Evolutionary conservation across 2,329 filamentous ascomycete genomes (phyloP).

Genomic region (Fusarium redolens): DNA sequence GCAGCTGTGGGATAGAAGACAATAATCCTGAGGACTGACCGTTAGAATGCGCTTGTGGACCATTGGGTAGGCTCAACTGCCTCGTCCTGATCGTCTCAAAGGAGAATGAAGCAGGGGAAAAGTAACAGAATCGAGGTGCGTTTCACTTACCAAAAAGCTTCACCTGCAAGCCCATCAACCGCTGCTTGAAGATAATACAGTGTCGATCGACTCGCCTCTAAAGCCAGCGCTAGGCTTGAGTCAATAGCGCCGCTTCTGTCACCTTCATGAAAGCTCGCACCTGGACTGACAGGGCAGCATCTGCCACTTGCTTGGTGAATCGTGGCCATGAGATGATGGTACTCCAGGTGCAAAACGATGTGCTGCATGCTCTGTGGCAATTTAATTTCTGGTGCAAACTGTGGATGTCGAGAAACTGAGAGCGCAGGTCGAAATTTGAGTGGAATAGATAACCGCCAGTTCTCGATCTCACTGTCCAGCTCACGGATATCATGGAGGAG

Average conservation of each 20-base stretch:
- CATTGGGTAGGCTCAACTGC: background rate
- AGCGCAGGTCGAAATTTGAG: constrained; percentile 58
- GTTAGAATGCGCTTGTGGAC: background rate
- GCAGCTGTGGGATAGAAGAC: constrained; percentile 68
- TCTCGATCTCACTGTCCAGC: constrained; percentile 66
- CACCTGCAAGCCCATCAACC: constrained; percentile 55
- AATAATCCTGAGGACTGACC: constrained; percentile 54
- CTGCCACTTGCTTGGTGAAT: constrained; percentile 67
- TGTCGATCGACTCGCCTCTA: constrained; percentile 66
- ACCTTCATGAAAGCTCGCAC: constrained; percentile 27
- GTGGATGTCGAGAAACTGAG: constrained; percentile 48
- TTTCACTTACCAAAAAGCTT: constrained; percentile 61
- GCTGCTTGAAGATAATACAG: constrained; percentile 59
- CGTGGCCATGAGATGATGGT: constrained; percentile 64
- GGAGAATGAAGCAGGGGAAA: background rate
- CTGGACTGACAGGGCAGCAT: constrained; percentile 47
- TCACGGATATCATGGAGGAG: constrained; percentile 65
- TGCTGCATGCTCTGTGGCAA: constrained; percentile 56
- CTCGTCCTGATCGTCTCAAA: background rate
- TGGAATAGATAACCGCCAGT: constrained; percentile 63
- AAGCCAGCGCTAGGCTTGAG: constrained; percentile 63
- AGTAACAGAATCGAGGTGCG: background rate
- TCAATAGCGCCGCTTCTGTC: constrained; percentile 57
- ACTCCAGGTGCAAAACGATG: constrained; percentile 63
- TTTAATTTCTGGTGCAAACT: constrained; percentile 41